A percentile compares a stretch with the other conserved stretches of the same genome.
These are phyloP conservation scores for Rheum nobile DNA, from an alignment of 148 eudicot species.

Conservation along the genomic window DNA sequence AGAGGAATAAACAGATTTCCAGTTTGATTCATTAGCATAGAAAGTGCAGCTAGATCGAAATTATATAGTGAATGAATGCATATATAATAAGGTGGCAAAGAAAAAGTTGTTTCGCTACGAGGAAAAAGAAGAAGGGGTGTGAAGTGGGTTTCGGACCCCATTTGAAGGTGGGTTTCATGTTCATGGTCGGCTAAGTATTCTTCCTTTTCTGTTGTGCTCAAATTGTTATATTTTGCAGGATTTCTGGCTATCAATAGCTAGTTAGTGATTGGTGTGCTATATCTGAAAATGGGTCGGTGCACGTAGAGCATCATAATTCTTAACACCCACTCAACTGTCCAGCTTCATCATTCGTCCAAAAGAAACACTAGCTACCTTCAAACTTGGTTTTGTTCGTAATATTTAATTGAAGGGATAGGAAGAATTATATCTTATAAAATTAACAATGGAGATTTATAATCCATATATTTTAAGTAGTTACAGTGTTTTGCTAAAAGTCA, in stretches of 20 bases:
- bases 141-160: neutral
- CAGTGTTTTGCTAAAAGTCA: no score
- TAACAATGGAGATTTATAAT: no score
- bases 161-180: slow-evolving; percentile 5
- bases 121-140: neutral
- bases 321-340: neutral
- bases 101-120: neutral
- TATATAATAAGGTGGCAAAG: neutral
- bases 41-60: no score
- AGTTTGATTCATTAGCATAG: no score
- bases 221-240: neutral
- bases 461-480: no score
- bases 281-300: slow-evolving; percentile 5
- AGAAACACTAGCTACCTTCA: neutral
- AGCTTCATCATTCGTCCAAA: neutral
- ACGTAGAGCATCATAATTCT: neutral
- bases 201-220: neutral
- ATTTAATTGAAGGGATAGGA: no score
- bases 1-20: no score
- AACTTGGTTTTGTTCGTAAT: no score
- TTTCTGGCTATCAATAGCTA: neutral
- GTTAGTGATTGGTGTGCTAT: neutral
- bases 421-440: no score
- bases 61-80: neutral
- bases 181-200: neutral